Evolutionary conservation across 2,329 filamentous ascomycete species (phyloP).

Genomic region (Epichloe festucae): DNA sequence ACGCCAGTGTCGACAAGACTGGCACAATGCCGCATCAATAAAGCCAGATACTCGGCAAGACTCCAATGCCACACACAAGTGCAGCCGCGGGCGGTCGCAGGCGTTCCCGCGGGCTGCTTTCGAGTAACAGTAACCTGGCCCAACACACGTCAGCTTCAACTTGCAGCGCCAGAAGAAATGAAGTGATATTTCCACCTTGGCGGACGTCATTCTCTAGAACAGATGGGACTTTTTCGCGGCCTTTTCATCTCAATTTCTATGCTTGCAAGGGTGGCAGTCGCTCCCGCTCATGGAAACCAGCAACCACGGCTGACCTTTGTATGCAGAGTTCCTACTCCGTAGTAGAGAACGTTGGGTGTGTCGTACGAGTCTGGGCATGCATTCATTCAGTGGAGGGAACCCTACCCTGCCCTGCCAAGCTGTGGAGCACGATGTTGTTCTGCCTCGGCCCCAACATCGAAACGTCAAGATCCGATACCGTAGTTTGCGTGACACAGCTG

Average conservation of each 20-base stretch:
- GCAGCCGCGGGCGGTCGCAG: background rate
- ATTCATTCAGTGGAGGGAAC: too few relatives aligned
- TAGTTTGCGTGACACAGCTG: background rate
- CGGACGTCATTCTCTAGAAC: too few relatives aligned
- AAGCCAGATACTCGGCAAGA: background rate
- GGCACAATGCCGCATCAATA: background rate
- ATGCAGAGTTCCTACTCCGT: background rate
- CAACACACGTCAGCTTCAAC: too few relatives aligned
- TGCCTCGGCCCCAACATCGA: background rate
- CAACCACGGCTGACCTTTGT: background rate
- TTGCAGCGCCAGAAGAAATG: too few relatives aligned
- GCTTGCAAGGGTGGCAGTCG: too few relatives aligned
- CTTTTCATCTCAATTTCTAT: too few relatives aligned
- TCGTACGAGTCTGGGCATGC: too few relatives aligned
- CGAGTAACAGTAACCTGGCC: too few relatives aligned
- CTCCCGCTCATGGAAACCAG: background rate
- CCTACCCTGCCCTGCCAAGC: background rate
- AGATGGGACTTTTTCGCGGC: too few relatives aligned
- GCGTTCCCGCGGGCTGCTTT: too few relatives aligned
- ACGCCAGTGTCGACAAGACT: background rate
- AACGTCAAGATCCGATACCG: background rate
- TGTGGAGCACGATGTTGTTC: background rate
- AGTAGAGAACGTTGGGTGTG: too few relatives aligned
- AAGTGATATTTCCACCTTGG: too few relatives aligned
- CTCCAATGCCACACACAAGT: background rate